A percentile compares a stretch with the other conserved stretches of the same genome.
Evolutionary conservation across 2,329 filamentous ascomycete genomes (phyloP).

Genomic region (Lecanicillium sp.): DNA sequence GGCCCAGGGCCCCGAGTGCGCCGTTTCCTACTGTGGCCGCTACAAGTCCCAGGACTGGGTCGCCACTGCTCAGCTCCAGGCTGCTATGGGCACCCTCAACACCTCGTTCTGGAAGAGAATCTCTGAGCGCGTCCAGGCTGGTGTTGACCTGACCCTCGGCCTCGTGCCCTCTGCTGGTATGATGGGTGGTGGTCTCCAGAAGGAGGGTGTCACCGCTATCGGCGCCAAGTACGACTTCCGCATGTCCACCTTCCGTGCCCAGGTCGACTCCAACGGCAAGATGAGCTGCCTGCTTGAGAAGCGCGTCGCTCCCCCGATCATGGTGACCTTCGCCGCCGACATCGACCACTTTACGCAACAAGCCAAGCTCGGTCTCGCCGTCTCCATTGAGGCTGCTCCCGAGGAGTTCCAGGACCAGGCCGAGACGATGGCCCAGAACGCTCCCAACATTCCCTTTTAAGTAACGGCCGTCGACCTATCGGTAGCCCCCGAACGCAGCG

Average conservation of each 20-base stretch:
- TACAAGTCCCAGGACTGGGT: constrained; percentile 94
- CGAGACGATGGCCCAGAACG: constrained; percentile 48
- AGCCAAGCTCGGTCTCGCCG: constrained; percentile 89
- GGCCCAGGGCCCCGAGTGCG: constrained; percentile 82
- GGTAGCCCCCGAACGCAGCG: constrained; percentile 1
- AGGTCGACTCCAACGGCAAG: constrained; percentile 93
- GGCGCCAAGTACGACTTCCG: constrained; percentile 98
- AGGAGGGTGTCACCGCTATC: constrained; percentile 85
- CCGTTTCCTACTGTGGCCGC: constrained; percentile 80
- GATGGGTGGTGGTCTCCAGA: constrained; percentile 70
- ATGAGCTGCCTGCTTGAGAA: constrained; percentile 91
- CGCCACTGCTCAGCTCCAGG: constrained; percentile 78
- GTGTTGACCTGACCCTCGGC: constrained; percentile 88
- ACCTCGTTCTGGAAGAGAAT: constrained; percentile 91
- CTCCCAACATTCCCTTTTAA: constrained; percentile 62
- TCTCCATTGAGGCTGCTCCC: constrained; percentile 79
- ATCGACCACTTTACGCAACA: constrained; percentile 95
- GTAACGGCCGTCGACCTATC: constrained; percentile 1
- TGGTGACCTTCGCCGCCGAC: constrained; percentile 91
- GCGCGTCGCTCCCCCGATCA: constrained; percentile 86
- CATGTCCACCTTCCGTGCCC: constrained; percentile 89
- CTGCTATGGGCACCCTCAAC: constrained; percentile 76
- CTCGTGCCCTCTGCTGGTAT: constrained; percentile 61
- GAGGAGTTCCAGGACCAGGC: constrained; percentile 87
- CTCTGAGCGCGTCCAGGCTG: constrained; percentile 92